phyloP scores from a whole-genome alignment of 768 basidiomycete genomes.

The Amanita rubescens region DNA sequence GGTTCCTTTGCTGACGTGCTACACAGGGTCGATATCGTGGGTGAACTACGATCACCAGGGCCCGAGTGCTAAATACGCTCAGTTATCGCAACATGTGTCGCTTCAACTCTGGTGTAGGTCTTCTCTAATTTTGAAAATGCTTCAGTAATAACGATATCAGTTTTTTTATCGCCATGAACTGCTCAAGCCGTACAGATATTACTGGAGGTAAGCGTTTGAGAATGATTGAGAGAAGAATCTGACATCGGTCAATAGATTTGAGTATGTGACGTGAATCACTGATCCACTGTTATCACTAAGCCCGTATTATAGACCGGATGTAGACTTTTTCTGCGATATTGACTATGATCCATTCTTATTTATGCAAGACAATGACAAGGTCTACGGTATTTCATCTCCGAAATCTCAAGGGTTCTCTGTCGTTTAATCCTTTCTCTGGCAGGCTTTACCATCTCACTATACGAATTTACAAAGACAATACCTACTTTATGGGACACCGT shows the following conservation, averaged over 20 bases:
- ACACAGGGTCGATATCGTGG: conserved; percentile 66
- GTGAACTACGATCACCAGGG: conserved; percentile 18
- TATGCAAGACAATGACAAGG: conserved; percentile 81
- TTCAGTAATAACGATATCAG: conserved; percentile 25
- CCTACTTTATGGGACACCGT: conserved; percentile 78
- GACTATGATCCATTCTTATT: conserved; percentile 82
- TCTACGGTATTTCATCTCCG: conserved; percentile 52
- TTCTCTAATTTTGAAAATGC: background rate
- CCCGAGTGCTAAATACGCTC: background rate
- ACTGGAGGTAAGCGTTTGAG: conserved; percentile 51
- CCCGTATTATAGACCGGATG: conserved; percentile 51
- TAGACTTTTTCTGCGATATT: conserved; percentile 84
- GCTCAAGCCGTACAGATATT: conserved; percentile 74
- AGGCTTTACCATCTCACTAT: conserved; percentile 81
- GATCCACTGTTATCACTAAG: background rate
- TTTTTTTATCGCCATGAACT: conserved; percentile 86
- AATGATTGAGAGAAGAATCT: background rate
- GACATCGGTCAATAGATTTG: conserved; percentile 27
- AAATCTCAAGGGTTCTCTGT: too few relatives aligned
- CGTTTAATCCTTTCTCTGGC: background rate
- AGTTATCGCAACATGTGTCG: conserved; percentile 96
- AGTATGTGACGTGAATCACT: conserved; percentile 25
- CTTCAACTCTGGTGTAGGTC: conserved; percentile 82
- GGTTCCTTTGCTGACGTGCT: conserved; percentile 6
- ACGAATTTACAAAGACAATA: conserved; percentile 81